Evolutionary conservation across 345 rosid genomes (phyloP), one percentile per base, ranked within the genome.

Genomic region (Salix brachista): DNA sequence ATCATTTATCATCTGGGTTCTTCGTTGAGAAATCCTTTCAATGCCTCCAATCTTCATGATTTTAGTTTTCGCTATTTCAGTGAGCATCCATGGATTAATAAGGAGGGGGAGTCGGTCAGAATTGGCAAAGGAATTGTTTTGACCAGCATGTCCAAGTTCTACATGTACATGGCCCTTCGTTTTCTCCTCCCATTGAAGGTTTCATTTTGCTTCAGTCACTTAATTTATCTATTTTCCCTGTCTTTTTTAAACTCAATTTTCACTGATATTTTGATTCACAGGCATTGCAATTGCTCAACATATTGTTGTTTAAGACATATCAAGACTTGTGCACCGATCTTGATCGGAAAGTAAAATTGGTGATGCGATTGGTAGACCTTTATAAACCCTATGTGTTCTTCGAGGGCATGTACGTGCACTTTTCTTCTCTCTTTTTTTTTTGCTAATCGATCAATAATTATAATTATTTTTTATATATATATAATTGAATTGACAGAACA

Each of bases 381-480:
- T 87, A 83, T 67, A 64, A 67, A 56, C 87, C 90, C 0, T 87
- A 81, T 32, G 18, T 82, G 50, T 84, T 87, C 62, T 83, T 83
- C n/a, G 13, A 72, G 12, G 80, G 80, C 69, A 64, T 64, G 79
- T 80, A 50, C 12, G 82, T 82, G 72, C 21, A 36, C 34, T 17
- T 1, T 19, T 18, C 50, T 34, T 28, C 8, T 9, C 11, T 1
- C 14, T 0, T 19, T 8, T 3, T 14, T 30, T 65, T 34, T 48
- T 1, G n/a, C 66, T 28, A 28, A 12, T 65, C 3, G 11, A 41
- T 41, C 11, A 41, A 41, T 10, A 41, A 41, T 41, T 41, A 39
- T 1, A 1, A 39, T 39, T 39, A 8, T 39, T 8, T 39, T 28
- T 2, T 26, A 1, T 26, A 26, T 30, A 30, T 30, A 41, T 41